Conservation (phyloP, 768 basidiomycete species). For the Dioszegia crocea region DNA sequence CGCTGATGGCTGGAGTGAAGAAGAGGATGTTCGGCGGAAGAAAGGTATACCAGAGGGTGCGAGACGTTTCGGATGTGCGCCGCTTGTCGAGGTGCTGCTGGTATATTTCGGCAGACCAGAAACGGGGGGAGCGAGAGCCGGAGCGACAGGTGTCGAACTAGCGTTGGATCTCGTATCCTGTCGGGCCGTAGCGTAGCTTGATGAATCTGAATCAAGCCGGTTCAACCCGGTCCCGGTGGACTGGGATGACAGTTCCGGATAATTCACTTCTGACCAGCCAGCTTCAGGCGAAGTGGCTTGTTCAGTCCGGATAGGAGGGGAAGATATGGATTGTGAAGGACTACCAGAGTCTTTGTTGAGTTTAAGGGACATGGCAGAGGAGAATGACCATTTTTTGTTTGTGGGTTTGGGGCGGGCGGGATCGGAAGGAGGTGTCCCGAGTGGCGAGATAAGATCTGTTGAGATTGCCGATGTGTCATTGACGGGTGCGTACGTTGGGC, state of each 20-base stretch:
- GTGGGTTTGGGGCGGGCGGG: conserved; percentile 9
- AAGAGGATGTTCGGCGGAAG: conserved; percentile 47
- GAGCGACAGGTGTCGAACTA: conserved; percentile 10
- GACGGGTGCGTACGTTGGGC: conserved; percentile 8
- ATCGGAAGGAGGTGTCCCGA: conserved; percentile 7
- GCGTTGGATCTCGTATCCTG: not conserved
- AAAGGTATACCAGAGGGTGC: conserved; percentile 46
- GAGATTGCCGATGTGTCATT: not conserved
- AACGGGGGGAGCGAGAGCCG: conserved; percentile 7
- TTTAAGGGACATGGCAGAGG: conserved; percentile 45
- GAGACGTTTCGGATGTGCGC: conserved; percentile 16
- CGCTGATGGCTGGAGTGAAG: conserved; percentile 26
- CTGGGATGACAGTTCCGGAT: conserved; percentile 21
- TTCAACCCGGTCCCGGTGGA: not conserved
- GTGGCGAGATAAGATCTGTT: not conserved
- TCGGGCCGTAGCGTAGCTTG: conserved; percentile 6
- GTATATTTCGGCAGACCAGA: conserved; percentile 2
- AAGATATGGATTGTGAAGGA: conserved; percentile 28
- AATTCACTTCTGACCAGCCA: conserved; percentile 37
- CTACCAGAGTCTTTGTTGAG: conserved; percentile 14
- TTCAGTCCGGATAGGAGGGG: conserved; percentile 24
- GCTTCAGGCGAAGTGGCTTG: conserved; percentile 35
- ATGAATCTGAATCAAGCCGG: conserved; percentile 11
- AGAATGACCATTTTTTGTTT: conserved; percentile 50
- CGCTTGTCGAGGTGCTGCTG: not conserved